These are phyloP conservation scores for Triticum aestivum DNA, from an alignment of 176 grass and related monocot species.

Conservation along the genomic window IWGSC_CS_RefSeq_v2.1 NC_057814.1:166757105-166757604, in stretches of 20 bases:
- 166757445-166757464: background rate
- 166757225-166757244: conserved; percentile 86
- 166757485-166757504: background rate
- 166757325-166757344: conserved; percentile 97
- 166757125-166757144: conserved; percentile 74
- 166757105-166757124: conserved; percentile 75
- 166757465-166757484: background rate
- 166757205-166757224: conserved; percentile 94
- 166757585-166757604: conserved; percentile 28
- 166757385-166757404: conserved; percentile 10
- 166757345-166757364: conserved; percentile 98
- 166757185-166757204: conserved; percentile 71
- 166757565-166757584: conserved; percentile 34
- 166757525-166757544: conserved; percentile 36
- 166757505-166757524: conserved; percentile 18
- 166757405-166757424: background rate
- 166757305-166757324: conserved; percentile 76
- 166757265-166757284: conserved; percentile 57
- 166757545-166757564: conserved; percentile 17
- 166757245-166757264: conserved; percentile 72
- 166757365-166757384: conserved; percentile 91
- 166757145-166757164: conserved; percentile 43
- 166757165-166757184: conserved; percentile 45
- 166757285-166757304: conserved; percentile 71
- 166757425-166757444: background rate